Conservation (phyloP, 225 moss, liverwort and hornwort species). For the Pseudoscleropodium purum region DNA sequence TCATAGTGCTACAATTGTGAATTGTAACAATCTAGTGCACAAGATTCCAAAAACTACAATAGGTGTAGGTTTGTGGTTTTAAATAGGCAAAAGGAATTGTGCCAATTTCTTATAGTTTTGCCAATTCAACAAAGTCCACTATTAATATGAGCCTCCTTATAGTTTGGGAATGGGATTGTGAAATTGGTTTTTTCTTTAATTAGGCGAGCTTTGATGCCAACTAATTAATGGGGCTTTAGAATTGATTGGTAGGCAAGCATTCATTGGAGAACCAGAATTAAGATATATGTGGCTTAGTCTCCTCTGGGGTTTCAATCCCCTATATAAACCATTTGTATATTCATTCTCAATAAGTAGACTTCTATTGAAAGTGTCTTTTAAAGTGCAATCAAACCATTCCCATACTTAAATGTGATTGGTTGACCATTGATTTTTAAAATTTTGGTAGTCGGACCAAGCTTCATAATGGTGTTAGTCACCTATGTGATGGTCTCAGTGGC, state of each 20-base stretch:
- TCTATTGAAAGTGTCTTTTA: background rate
- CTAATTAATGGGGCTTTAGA: no score
- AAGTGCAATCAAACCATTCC: rapidly evolving
- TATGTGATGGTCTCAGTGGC: rapidly evolving
- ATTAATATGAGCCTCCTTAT: no score
- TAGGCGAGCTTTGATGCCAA: no score
- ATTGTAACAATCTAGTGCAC: background rate
- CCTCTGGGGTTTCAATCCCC: no score
- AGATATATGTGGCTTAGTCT: background rate
- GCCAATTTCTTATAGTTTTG: no score
- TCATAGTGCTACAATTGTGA: background rate
- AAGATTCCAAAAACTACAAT: background rate
- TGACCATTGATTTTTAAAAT: background rate
- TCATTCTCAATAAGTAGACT: background rate
- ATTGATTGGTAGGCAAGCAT: background rate
- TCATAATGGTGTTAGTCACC: rapidly evolving
- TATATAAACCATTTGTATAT: background rate
- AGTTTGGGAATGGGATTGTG: no score
- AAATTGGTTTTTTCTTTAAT: no score
- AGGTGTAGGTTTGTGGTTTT: background rate
- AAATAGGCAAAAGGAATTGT: no score
- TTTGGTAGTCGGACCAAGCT: background rate
- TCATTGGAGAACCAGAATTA: background rate
- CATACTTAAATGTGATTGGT: rapidly evolving
- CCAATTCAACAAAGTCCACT: no score